Conservation (phyloP, 2,329 filamentous ascomycete species). For the Paramyrothecium roridum region DNA sequence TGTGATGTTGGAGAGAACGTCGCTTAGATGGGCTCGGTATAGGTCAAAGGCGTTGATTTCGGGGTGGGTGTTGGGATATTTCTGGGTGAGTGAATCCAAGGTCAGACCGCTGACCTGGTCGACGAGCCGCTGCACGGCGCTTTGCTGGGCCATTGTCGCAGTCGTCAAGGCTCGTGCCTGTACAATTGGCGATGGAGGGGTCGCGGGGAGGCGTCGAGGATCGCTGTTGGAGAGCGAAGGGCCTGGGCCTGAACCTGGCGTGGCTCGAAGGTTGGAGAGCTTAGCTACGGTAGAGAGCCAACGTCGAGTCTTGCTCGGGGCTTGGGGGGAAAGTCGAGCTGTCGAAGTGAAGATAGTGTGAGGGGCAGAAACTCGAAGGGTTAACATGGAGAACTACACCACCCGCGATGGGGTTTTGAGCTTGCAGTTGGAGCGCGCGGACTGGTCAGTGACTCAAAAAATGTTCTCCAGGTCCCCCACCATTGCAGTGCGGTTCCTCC, state of each 20-base stretch:
- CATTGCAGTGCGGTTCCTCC: neutral
- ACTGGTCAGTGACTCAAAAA: conserved; percentile 1
- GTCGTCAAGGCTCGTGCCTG: neutral
- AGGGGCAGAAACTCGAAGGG: neutral
- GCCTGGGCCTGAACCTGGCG: no score
- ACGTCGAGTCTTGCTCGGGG: neutral
- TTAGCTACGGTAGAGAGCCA: neutral
- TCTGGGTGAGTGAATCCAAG: neutral
- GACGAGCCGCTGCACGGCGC: neutral
- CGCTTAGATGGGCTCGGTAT: conserved; percentile 74
- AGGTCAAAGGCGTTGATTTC: conserved; percentile 74
- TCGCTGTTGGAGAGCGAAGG: neutral
- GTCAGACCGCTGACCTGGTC: neutral
- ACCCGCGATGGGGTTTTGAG: neutral
- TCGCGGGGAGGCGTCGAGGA: neutral
- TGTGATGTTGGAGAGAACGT: conserved; percentile 64
- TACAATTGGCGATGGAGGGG: neutral
- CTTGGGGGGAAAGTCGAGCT: neutral
- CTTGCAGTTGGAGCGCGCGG: neutral
- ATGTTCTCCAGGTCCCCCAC: conserved; percentile 1
- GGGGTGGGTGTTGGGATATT: conserved; percentile 58
- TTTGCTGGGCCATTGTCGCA: neutral
- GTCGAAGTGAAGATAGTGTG: neutral
- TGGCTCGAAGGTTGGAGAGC: neutral
- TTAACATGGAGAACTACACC: neutral